These are phyloP conservation scores for Citrus mangshanensis DNA, from an alignment of 345 rosid species.

Conservation along the genomic window DNA sequence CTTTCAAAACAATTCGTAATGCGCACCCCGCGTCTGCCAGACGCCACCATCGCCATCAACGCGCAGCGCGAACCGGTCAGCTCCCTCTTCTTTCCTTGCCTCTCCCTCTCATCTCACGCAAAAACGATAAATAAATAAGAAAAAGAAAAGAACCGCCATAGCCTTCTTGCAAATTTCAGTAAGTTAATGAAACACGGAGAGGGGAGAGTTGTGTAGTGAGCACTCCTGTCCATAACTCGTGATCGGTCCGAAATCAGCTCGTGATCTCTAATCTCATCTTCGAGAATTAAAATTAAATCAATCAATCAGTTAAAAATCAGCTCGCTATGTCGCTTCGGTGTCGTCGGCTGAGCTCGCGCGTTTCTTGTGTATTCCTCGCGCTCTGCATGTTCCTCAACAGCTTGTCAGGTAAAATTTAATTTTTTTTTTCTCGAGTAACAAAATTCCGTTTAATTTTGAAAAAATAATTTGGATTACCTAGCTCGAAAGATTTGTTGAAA, in stretches of 20 bases:
- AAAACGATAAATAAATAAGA: neutral
- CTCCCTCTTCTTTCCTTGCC: neutral
- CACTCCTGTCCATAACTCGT: constrained; percentile 14
- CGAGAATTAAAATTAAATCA: neutral
- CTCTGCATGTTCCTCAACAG: constrained; percentile 23
- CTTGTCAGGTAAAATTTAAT: constrained; percentile 30
- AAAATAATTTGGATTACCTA: neutral
- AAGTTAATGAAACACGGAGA: neutral
- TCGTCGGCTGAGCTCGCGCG: neutral
- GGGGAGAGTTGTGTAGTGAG: constrained; percentile 19
- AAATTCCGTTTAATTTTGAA: neutral
- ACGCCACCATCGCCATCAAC: constrained; percentile 1
- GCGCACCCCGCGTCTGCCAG: constrained; percentile 8
- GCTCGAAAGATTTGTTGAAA: neutral
- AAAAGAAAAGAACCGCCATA: neutral
- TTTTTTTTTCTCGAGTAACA: neutral
- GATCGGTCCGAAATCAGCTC: neutral
- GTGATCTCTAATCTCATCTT: neutral
- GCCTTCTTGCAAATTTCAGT: neutral
- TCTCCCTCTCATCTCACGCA: neutral
- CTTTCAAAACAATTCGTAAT: neutral
- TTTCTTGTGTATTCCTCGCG: constrained; percentile 8
- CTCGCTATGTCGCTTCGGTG: constrained; percentile 11
- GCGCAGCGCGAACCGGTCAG: constrained; percentile 27
- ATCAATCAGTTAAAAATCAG: neutral